Evolutionary conservation across 306 rosid species (phyloP).

Genomic region (Trifolium subterraneum): DNA sequence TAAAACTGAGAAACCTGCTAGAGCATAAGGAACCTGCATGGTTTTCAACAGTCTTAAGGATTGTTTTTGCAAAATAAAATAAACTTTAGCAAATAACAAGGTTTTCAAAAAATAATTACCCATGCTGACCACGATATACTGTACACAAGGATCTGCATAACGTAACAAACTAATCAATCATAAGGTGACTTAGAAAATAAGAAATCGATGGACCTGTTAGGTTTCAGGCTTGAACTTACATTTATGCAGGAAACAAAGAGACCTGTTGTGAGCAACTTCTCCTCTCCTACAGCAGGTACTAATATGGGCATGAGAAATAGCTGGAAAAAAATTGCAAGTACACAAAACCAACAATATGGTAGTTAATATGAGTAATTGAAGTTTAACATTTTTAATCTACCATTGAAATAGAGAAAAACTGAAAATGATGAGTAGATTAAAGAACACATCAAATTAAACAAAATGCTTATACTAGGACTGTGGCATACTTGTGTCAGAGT

Average conservation of each 20-base stretch:
- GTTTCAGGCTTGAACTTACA: constrained; percentile 49
- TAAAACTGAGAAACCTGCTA: constrained; percentile 53
- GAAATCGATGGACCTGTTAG: neutral
- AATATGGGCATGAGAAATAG: constrained; percentile 74
- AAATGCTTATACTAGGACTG: constrained; percentile 8
- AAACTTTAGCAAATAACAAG: constrained; percentile 2
- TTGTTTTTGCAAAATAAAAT: constrained; percentile 15
- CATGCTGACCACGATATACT: constrained; percentile 82
- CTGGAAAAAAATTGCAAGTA: constrained; percentile 48
- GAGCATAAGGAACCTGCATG: constrained; percentile 86
- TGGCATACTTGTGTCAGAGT: constrained; percentile 69
- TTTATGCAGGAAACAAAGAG: constrained; percentile 59
- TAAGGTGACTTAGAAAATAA: neutral
- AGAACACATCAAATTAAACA: constrained; percentile 28
- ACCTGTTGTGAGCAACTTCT: constrained; percentile 69
- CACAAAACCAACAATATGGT: constrained; percentile 1
- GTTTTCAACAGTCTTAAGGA: constrained; percentile 34
- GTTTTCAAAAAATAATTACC: constrained; percentile 58
- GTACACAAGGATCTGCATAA: constrained; percentile 61
- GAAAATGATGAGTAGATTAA: constrained; percentile 19
- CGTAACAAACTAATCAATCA: constrained; percentile 14
- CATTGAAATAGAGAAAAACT: neutral
- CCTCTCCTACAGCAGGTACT: constrained; percentile 70
- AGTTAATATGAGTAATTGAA: neutral
- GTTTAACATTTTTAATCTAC: neutral